These are phyloP conservation scores for Fusarium keratoplasticum DNA, from an alignment of 2,329 filamentous ascomycete genomes.

Conservation along the genomic window DNA sequence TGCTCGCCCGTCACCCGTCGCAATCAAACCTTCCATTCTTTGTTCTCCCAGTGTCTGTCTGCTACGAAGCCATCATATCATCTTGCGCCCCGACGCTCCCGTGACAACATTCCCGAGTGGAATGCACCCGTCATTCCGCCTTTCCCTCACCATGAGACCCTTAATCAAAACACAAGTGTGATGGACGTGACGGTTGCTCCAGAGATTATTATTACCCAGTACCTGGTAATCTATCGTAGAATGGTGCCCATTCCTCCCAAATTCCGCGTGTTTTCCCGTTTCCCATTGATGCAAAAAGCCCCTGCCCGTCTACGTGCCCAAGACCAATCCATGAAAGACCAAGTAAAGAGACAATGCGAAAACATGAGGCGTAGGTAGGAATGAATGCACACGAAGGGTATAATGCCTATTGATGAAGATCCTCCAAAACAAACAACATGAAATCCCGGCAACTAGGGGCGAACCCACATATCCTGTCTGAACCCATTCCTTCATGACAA, in stretches of 20 bases:
- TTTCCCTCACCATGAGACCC: not conserved
- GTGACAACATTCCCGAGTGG: slow-evolving; percentile 7
- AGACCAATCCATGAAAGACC: slow-evolving; percentile 9
- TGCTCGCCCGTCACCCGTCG: not conserved
- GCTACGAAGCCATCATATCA: slow-evolving; percentile 10
- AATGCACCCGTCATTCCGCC: slow-evolving; percentile 17
- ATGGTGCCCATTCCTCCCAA: slow-evolving; percentile 28
- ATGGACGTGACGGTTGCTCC: slow-evolving; percentile 7
- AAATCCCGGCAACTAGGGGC: slow-evolving; percentile 20
- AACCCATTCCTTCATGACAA: slow-evolving; percentile 26
- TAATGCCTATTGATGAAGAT: slow-evolving; percentile 47
- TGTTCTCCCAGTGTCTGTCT: not conserved
- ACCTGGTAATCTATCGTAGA: slow-evolving; percentile 21
- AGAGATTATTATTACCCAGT: slow-evolving; percentile 37
- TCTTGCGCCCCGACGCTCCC: not conserved
- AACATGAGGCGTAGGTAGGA: slow-evolving; percentile 29
- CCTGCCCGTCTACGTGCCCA: slow-evolving; percentile 18
- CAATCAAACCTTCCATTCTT: not conserved
- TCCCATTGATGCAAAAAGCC: not conserved
- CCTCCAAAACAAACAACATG: slow-evolving; percentile 26
- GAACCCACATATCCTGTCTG: slow-evolving; percentile 21
- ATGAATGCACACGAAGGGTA: slow-evolving; percentile 46
- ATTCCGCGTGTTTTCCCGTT: not conserved
- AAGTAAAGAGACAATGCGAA: slow-evolving; percentile 11
- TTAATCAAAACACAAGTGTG: not conserved